phyloP scores from a whole-genome alignment of 2,329 filamentous ascomycete species.

The Cadophora luteo-olivacea region DNA sequence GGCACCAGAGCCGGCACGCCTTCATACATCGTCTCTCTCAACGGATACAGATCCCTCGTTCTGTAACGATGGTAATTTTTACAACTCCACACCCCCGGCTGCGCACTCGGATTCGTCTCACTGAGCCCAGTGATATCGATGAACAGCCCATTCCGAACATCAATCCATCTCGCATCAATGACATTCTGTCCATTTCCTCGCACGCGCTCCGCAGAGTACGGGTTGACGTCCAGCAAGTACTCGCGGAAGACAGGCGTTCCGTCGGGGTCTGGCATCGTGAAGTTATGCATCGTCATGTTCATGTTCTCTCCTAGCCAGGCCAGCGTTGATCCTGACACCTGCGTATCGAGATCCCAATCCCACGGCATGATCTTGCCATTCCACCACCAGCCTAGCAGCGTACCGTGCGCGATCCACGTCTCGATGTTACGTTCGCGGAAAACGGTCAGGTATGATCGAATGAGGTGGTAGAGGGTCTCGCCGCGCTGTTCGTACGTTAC shows the following conservation, averaged over 20 bases:
- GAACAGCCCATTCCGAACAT: conserved; percentile 76
- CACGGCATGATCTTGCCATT: conserved; percentile 79
- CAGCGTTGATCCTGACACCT: conserved; percentile 73
- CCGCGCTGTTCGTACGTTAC: conserved; percentile 71
- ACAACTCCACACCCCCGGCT: conserved; percentile 75
- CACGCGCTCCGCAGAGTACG: conserved; percentile 65
- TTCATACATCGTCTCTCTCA: conserved; percentile 77
- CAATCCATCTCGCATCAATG: conserved; percentile 86
- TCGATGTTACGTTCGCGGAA: conserved; percentile 71
- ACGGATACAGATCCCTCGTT: conserved; percentile 75
- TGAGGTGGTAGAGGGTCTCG: conserved; percentile 70
- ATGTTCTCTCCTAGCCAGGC: conserved; percentile 66
- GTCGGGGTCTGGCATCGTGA: conserved; percentile 48
- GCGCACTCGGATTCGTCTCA: conserved; percentile 64
- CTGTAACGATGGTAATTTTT: conserved; percentile 80
- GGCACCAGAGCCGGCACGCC: conserved; percentile 74
- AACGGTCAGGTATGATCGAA: conserved; percentile 75
- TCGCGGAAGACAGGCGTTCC: conserved; percentile 52
- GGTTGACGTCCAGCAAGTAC: conserved; percentile 81
- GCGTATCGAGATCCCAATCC: conserved; percentile 86
- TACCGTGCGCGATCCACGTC: conserved; percentile 88
- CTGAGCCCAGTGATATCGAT: conserved; percentile 83
- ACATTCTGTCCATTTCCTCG: conserved; percentile 76
- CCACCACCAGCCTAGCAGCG: conserved; percentile 90
- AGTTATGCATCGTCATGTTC: conserved; percentile 66